Conservation (phyloP, 352 stramenopile species). For the Globisporangium barbulae region DNA sequence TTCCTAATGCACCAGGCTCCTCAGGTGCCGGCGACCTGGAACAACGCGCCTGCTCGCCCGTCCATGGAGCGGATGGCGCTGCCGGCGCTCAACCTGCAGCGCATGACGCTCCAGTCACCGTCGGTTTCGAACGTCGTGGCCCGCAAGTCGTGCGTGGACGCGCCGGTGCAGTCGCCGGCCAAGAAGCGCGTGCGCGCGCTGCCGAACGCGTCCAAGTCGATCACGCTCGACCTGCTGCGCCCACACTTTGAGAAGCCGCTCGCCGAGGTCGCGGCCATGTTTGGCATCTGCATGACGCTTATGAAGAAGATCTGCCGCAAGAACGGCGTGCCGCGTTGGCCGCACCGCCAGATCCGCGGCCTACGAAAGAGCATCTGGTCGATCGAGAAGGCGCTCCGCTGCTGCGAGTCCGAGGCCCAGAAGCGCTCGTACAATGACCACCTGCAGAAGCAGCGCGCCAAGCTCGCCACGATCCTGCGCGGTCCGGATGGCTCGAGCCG, state of each 20-base stretch:
- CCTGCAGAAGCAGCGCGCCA: constrained; percentile 67
- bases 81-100: constrained; percentile 19
- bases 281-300: constrained; percentile 81
- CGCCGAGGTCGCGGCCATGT: constrained; percentile 65
- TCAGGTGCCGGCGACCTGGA: not conserved
- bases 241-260: constrained; percentile 78
- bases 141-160: constrained; percentile 2
- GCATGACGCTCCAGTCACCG: constrained; percentile 19
- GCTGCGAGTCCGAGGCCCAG: constrained; percentile 59
- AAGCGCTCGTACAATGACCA: constrained; percentile 69
- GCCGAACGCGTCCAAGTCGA: constrained; percentile 77
- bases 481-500: constrained; percentile 50
- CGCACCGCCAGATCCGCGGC: constrained; percentile 68
- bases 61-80: constrained; percentile 50
- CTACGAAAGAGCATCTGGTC: constrained; percentile 79
- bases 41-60: not conserved
- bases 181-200: constrained; percentile 73
- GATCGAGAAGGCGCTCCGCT: constrained; percentile 71
- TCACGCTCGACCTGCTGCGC: constrained; percentile 66
- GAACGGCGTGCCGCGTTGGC: constrained; percentile 70
- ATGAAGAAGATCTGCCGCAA: constrained; percentile 87
- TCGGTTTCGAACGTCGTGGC: constrained; percentile 13
- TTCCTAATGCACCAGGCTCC: not conserved
- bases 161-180: constrained; percentile 29
- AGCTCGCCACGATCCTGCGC: constrained; percentile 64